These are phyloP conservation scores for Rhodotorula toruloides DNA, from an alignment of 768 basidiomycete species.

Conservation along the genomic window DNA sequence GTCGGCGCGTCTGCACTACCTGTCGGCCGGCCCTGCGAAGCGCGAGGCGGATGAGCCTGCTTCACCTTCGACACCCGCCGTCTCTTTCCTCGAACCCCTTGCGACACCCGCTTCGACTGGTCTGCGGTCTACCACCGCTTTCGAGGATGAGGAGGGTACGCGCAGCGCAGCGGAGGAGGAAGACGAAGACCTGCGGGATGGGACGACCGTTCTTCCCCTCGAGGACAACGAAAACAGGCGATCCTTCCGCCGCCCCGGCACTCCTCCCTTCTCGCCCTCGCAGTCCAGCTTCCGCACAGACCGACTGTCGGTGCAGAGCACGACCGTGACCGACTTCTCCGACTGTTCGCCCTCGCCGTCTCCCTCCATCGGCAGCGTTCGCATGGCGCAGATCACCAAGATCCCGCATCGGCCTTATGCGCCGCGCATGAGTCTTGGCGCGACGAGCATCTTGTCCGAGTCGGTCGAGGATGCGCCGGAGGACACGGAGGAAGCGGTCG, in stretches of 20 bases:
- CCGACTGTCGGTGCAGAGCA: slow-evolving; percentile 12
- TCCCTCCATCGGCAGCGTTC: slow-evolving; percentile 22
- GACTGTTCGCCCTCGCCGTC: slow-evolving; percentile 23
- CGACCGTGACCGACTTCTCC: slow-evolving; percentile 11
- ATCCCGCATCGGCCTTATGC: background rate
- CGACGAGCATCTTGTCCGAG: slow-evolving; percentile 15
- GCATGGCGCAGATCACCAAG: slow-evolving; percentile 18
- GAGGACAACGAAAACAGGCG: background rate
- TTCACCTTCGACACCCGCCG: too few species aligned
- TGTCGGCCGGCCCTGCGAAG: too few species aligned
- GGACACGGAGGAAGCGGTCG: slow-evolving; percentile 2
- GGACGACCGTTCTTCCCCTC: background rate
- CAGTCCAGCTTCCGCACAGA: background rate
- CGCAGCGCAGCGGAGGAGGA: background rate
- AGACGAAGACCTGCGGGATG: too few species aligned
- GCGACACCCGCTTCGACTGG: too few species aligned
- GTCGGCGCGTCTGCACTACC: too few species aligned
- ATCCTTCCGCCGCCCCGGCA: background rate
- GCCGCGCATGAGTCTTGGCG: slow-evolving; percentile 7
- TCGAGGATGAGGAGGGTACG: too few species aligned
- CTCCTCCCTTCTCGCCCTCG: slow-evolving; percentile 9
- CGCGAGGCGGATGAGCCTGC: too few species aligned
- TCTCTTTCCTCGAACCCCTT: too few species aligned
- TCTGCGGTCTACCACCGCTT: slow-evolving; percentile 17
- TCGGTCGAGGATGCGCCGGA: slow-evolving; percentile 18